Evolutionary conservation across 2,329 filamentous ascomycete species (phyloP).

Genomic region (Monilinia fructigena): DNA sequence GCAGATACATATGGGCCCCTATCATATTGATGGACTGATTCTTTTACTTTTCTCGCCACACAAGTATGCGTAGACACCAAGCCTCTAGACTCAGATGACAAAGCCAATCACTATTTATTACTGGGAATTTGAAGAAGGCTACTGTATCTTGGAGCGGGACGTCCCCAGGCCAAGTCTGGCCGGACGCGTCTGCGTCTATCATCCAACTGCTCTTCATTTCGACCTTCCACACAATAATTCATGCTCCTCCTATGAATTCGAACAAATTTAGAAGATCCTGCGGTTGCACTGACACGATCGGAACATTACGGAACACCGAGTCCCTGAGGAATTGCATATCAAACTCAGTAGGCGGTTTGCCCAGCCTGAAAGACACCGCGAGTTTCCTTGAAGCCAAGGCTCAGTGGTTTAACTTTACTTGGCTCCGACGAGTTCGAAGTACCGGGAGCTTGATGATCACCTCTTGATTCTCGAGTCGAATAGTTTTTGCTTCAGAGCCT

Average conservation of each 20-base stretch:
- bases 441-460: slow-evolving; percentile 13
- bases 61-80: background rate
- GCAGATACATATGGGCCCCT: too few species aligned
- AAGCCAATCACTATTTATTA: background rate
- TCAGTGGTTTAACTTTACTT: slow-evolving; percentile 16
- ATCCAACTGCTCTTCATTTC: background rate
- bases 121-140: background rate
- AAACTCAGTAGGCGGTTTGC: slow-evolving; percentile 1
- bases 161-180: background rate
- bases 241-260: slow-evolving; percentile 2
- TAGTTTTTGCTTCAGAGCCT: background rate
- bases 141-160: background rate
- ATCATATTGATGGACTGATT: too few species aligned
- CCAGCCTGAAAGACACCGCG: slow-evolving; percentile 12
- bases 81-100: background rate
- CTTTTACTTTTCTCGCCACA: too few species aligned
- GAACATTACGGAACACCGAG: slow-evolving; percentile 7
- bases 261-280: background rate
- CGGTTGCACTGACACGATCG: slow-evolving; percentile 14
- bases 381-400: slow-evolving; percentile 16
- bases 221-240: background rate
- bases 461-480: background rate
- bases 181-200: background rate
- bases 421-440: slow-evolving; percentile 19
- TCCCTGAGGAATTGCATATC: background rate